Evolutionary conservation across 2,329 filamentous ascomycete species (phyloP).

Genomic region (Ophiostoma pallidulum): DNA sequence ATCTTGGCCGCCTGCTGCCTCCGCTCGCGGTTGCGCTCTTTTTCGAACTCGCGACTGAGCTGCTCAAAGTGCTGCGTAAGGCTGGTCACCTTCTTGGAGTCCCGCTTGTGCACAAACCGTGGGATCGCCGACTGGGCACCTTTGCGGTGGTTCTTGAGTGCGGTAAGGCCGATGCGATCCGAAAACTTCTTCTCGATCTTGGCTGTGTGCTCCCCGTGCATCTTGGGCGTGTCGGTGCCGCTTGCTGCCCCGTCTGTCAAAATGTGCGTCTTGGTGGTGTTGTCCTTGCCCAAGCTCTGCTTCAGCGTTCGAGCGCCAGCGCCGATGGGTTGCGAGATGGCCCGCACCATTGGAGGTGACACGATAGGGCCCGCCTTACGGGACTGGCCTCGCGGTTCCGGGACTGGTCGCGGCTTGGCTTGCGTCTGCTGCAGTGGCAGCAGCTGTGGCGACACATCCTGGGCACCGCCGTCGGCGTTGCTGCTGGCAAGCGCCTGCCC

Average conservation of each 20-base stretch:
- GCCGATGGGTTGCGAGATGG: constrained; percentile 42
- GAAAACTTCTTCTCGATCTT: constrained; percentile 62
- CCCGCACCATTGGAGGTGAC: constrained; percentile 45
- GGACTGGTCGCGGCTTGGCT: constrained; percentile 3
- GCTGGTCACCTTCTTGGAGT: constrained; percentile 74
- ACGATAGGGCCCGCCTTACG: constrained; percentile 37
- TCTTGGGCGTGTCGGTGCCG: constrained; percentile 10
- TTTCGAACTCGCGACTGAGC: constrained; percentile 90
- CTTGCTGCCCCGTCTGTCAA: not conserved
- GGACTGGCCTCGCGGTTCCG: constrained; percentile 22
- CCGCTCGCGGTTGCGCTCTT: constrained; percentile 79
- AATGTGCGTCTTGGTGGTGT: constrained; percentile 22
- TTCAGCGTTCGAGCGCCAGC: constrained; percentile 37
- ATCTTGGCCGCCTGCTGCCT: constrained; percentile 71
- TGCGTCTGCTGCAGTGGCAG: not conserved
- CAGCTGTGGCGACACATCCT: constrained; percentile 12
- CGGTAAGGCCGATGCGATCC: constrained; percentile 58
- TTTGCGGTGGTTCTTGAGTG: constrained; percentile 52
- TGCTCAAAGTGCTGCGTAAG: constrained; percentile 95
- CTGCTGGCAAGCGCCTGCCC: constrained; percentile 5
- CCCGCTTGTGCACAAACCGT: constrained; percentile 68
- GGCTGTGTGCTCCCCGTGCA: not conserved
- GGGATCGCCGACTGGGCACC: constrained; percentile 69
- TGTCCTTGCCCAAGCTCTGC: constrained; percentile 22
- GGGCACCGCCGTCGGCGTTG: no score